phyloP scores from a whole-genome alignment of 140 eudicot genomes.

The Erigeron philadelphicus region DNA sequence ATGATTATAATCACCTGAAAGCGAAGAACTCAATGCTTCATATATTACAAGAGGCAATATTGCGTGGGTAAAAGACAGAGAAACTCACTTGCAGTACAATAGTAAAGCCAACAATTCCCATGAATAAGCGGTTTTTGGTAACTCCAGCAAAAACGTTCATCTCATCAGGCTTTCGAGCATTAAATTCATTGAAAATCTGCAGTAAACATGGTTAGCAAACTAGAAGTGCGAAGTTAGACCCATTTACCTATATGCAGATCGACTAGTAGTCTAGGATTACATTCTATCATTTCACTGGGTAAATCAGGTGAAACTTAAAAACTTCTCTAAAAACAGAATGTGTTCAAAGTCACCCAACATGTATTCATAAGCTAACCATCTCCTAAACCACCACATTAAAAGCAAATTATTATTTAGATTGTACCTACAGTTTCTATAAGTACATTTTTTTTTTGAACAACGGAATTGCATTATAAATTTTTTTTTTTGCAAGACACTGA shows the following conservation, averaged over 20 bases:
- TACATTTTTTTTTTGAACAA: not conserved
- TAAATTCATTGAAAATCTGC: constrained; percentile 82
- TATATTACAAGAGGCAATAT: constrained; percentile 13
- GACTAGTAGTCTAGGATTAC: no score
- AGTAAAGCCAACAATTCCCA: constrained; percentile 62
- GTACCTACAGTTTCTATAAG: not conserved
- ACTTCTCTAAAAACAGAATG: not conserved
- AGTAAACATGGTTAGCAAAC: constrained; percentile 19
- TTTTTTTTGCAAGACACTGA: no score
- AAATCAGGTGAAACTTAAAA: not conserved
- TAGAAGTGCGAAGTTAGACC: not conserved
- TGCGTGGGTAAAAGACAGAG: not conserved
- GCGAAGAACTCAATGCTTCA: constrained; percentile 1
- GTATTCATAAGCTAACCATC: not conserved
- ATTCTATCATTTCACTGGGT: not conserved
- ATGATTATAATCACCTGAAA: constrained; percentile 58
- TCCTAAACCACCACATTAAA: not conserved
- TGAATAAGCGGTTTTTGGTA: constrained; percentile 63
- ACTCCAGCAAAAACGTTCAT: constrained; percentile 71
- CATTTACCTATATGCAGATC: no score
- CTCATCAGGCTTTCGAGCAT: constrained; percentile 91
- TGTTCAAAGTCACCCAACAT: not conserved
- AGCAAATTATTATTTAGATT: not conserved
- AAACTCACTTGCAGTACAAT: constrained; percentile 62
- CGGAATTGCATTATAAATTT: no score